phyloP scores from a whole-genome alignment of 129 eudicot genomes.

The Mikania micrantha region DNA sequence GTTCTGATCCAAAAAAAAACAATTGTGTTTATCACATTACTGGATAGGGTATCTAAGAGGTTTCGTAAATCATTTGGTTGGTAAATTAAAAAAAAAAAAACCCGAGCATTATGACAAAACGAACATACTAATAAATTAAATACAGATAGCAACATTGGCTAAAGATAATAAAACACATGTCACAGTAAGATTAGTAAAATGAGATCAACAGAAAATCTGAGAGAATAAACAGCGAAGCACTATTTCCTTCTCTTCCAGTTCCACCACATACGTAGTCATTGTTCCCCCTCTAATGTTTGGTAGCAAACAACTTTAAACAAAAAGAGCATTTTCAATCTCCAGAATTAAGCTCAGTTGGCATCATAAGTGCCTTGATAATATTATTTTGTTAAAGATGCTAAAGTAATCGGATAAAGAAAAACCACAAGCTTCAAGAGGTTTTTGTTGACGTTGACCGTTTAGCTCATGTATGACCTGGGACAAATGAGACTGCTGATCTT shows the following conservation, averaged over 20 bases:
- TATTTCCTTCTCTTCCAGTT: conserved; percentile 29
- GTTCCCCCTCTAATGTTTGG: conserved; percentile 22
- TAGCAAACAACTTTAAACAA: conserved; percentile 24
- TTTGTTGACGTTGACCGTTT: conserved; percentile 1
- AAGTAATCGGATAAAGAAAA: conserved; percentile 14
- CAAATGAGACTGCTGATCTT: conserved; percentile 46
- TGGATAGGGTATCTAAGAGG: no score
- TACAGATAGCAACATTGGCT: no score
- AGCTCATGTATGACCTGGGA: conserved; percentile 39
- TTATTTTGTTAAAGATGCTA: conserved; percentile 37
- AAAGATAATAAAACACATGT: no score
- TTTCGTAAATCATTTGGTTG: no score
- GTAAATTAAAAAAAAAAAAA: no score
- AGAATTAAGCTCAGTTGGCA: conserved; percentile 12
- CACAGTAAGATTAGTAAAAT: not conserved
- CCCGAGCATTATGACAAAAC: no score
- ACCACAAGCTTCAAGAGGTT: conserved; percentile 10
- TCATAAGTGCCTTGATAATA: conserved; percentile 8
- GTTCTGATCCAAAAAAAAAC: no score
- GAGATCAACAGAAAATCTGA: not conserved
- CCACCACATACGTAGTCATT: conserved; percentile 1
- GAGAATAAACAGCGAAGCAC: conserved; percentile 25
- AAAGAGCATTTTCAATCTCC: conserved; percentile 12
- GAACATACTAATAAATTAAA: no score
- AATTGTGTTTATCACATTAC: no score